These are phyloP conservation scores for Amaranthus tricolor DNA, from an alignment of 179 eudicot genomes.

Conservation along the genomic window DNA sequence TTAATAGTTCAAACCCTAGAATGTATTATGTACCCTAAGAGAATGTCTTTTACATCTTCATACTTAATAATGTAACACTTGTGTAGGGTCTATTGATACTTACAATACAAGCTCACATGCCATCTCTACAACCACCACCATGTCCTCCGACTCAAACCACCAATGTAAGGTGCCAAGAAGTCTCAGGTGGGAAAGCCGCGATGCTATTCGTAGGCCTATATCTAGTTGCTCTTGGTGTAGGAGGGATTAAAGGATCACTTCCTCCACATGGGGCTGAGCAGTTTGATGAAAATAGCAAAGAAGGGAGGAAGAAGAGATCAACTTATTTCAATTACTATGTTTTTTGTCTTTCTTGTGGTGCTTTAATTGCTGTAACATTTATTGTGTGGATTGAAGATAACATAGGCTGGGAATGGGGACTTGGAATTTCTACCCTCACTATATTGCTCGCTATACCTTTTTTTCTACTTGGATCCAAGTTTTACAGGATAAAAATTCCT, in stretches of 20 bases:
- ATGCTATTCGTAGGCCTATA: constrained; percentile 46
- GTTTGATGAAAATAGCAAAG: constrained; percentile 43
- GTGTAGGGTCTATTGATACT: constrained; percentile 59
- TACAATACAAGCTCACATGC: constrained; percentile 32
- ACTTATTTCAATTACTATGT: constrained; percentile 60
- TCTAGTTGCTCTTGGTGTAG: constrained; percentile 60
- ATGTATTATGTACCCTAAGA: too few species aligned
- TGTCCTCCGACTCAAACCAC: constrained; percentile 25
- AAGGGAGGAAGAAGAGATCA: constrained; percentile 47
- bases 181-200: constrained; percentile 37
- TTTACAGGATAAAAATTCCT: constrained; percentile 58
- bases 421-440: constrained; percentile 38
- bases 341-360: constrained; percentile 64
- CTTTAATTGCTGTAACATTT: constrained; percentile 56
- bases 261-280: constrained; percentile 84
- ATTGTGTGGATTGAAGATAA: constrained; percentile 58
- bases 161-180: constrained; percentile 14
- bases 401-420: constrained; percentile 65
- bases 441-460: constrained; percentile 31
- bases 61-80: neutral
- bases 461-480: constrained; percentile 34
- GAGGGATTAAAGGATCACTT: constrained; percentile 69
- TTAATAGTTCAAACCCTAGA: too few species aligned
- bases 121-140: constrained; percentile 23
- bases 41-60: too few species aligned